These are phyloP conservation scores for Penicillium angulare DNA, from an alignment of 495 filamentous ascomycete species.

Conservation along the genomic window DNA sequence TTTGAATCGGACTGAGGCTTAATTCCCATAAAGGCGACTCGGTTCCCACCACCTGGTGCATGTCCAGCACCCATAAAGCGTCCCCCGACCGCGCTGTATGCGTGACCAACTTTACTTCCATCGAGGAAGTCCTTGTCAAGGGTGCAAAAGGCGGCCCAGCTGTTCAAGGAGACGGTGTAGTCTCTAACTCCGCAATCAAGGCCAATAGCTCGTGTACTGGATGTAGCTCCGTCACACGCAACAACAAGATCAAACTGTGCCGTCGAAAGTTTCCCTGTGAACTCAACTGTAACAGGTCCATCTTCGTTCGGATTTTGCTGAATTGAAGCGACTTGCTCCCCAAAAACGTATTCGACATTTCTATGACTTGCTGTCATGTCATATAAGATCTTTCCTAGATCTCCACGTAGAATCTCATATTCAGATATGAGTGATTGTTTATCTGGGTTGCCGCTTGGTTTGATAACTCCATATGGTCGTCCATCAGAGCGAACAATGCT, in stretches of 20 bases:
- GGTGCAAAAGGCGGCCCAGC: slow-evolving; percentile 42
- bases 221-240: slow-evolving; percentile 48
- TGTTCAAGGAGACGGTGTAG: slow-evolving; percentile 34
- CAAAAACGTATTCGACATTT: slow-evolving; percentile 46
- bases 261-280: slow-evolving; percentile 30
- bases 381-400: slow-evolving; percentile 47
- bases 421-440: slow-evolving; percentile 49
- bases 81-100: slow-evolving; percentile 35
- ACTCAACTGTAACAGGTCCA: slow-evolving; percentile 34
- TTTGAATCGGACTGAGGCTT: slow-evolving; percentile 23
- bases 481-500: slow-evolving; percentile 40
- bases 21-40: slow-evolving; percentile 31
- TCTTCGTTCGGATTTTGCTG: slow-evolving; percentile 13
- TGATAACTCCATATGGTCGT: slow-evolving; percentile 36
- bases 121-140: slow-evolving; percentile 35
- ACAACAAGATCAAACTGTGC: slow-evolving; percentile 48
- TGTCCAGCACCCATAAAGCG: slow-evolving; percentile 33
- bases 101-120: slow-evolving; percentile 29
- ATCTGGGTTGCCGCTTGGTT: slow-evolving; percentile 38
- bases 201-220: slow-evolving; percentile 46
- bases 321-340: slow-evolving; percentile 22
- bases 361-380: slow-evolving; percentile 38
- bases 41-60: slow-evolving; percentile 28
- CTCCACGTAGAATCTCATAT: slow-evolving; percentile 56
- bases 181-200: slow-evolving; percentile 39